phyloP scores from a whole-genome alignment of 192 early-diverging fungal species.

The Rhizophagus prolifer region DNA sequence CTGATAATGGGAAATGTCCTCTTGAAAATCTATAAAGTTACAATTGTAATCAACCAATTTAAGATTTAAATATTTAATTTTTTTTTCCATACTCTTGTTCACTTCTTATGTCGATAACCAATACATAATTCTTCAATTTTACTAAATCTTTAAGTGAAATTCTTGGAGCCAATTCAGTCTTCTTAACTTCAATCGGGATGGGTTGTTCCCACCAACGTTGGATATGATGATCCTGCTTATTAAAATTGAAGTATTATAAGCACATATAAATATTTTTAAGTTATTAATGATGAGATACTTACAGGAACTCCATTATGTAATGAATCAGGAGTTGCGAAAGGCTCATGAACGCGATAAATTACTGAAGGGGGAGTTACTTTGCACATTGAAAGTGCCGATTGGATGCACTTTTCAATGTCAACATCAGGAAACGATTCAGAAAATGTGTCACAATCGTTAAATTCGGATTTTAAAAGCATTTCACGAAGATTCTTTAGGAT shows the following conservation, averaged over 20 bases:
- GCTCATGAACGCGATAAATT: constrained; percentile 36
- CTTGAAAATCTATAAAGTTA: constrained; percentile 42
- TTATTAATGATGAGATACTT: not conserved
- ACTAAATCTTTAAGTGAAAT: constrained; percentile 53
- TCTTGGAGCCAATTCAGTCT: constrained; percentile 54
- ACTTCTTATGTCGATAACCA: constrained; percentile 59
- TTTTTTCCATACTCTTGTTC: constrained; percentile 48
- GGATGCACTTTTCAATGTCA: constrained; percentile 70
- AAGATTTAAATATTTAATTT: not conserved
- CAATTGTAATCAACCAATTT: no score
- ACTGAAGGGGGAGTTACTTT: constrained; percentile 70
- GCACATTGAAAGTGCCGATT: constrained; percentile 59
- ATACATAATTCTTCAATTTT: constrained; percentile 42
- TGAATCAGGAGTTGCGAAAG: constrained; percentile 31
- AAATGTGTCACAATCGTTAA: constrained; percentile 62
- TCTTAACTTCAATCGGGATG: constrained; percentile 45
- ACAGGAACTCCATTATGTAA: constrained; percentile 3
- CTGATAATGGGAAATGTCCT: constrained; percentile 56
- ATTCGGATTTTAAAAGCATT: constrained; percentile 60
- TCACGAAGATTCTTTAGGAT: constrained; percentile 71
- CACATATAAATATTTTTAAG: no score
- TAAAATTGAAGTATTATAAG: not conserved
- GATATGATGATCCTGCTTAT: constrained; percentile 26
- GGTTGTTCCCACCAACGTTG: constrained; percentile 54
- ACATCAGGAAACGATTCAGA: constrained; percentile 63